Conservation (phyloP, 495 filamentous ascomycete genomes). For the Penicillium roqueforti region DNA sequence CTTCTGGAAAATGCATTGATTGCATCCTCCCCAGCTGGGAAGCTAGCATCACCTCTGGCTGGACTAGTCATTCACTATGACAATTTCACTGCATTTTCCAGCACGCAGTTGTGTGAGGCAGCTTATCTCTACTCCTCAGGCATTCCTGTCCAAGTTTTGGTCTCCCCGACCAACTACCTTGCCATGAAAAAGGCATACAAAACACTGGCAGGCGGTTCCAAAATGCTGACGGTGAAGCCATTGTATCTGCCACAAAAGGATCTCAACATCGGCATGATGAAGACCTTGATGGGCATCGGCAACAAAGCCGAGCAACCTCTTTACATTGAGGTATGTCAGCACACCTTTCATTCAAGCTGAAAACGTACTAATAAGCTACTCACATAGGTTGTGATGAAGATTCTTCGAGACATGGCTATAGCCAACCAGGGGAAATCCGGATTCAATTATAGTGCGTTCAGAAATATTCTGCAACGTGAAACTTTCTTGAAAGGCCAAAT, state of each 20-base stretch:
- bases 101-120: constrained; percentile 57
- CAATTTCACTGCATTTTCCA: constrained; percentile 48
- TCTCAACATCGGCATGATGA: constrained; percentile 60
- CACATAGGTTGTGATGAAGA: constrained; percentile 16
- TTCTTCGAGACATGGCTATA: constrained; percentile 59
- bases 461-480: neutral
- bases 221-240: constrained; percentile 34
- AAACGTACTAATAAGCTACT: neutral
- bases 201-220: constrained; percentile 20
- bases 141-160: constrained; percentile 59
- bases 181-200: constrained; percentile 33
- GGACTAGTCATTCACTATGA: constrained; percentile 68
- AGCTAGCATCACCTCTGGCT: constrained; percentile 49
- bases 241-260: constrained; percentile 53
- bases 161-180: constrained; percentile 55
- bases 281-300: constrained; percentile 63
- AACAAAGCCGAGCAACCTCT: constrained; percentile 45
- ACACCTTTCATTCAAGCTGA: neutral
- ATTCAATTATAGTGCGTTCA: constrained; percentile 55
- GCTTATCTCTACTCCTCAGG: constrained; percentile 54
- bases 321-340: constrained; percentile 50
- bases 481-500: constrained; percentile 24
- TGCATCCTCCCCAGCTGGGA: constrained; percentile 36
- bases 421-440: constrained; percentile 30
- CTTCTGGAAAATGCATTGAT: constrained; percentile 52